Evolutionary conservation across 345 rosid genomes (phyloP).

Genomic region (Eucalyptus curtisii): DNA sequence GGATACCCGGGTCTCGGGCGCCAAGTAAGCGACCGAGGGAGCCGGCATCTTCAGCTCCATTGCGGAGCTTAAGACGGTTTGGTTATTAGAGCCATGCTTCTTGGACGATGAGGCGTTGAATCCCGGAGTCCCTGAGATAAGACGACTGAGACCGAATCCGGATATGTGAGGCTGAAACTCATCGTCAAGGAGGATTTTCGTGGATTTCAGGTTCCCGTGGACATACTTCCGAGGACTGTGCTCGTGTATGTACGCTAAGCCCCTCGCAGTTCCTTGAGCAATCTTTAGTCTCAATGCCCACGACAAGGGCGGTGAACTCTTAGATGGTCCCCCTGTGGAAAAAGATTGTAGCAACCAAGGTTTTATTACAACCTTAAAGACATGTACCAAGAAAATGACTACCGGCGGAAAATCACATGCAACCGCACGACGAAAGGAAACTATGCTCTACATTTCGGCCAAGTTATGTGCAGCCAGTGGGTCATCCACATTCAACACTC

Average conservation of each 20-base stretch:
- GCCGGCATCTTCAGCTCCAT: conserved; percentile 34
- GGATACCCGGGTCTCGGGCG: conserved; percentile 67
- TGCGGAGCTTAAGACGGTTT: conserved; percentile 19
- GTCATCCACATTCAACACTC: neutral
- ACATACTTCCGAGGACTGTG: conserved; percentile 55
- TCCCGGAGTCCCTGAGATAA: conserved; percentile 32
- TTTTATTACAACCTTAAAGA: neutral
- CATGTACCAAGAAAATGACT: neutral
- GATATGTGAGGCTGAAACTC: conserved; percentile 76
- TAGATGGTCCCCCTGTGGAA: conserved; percentile 42
- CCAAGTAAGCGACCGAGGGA: conserved; percentile 42
- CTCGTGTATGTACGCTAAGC: conserved; percentile 76
- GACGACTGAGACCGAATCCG: conserved; percentile 61
- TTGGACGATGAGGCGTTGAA: conserved; percentile 24
- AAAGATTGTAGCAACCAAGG: neutral
- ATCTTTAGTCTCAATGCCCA: conserved; percentile 78
- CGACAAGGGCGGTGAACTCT: conserved; percentile 29
- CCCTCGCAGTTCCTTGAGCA: conserved; percentile 87
- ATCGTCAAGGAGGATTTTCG: conserved; percentile 77
- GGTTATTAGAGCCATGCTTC: conserved; percentile 22
- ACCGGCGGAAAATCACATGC: neutral
- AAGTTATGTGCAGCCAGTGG: neutral
- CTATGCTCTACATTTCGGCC: neutral
- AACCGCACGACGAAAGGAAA: neutral
- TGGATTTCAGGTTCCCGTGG: conserved; percentile 77